These are phyloP conservation scores for Brassica hybrid DNA, from an alignment of 441 rosid genomes.

Conservation along the genomic window DNA sequence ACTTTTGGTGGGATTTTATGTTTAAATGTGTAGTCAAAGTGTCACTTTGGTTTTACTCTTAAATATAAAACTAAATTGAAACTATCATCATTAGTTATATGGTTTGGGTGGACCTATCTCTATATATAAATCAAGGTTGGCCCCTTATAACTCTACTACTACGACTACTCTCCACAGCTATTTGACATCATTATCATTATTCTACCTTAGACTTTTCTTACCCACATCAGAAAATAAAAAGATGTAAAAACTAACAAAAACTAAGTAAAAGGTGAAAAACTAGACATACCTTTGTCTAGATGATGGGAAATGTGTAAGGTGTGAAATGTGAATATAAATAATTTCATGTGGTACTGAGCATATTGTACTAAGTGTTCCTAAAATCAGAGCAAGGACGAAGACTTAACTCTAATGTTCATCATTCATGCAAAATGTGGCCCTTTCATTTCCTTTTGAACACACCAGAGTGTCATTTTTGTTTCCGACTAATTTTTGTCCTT, in stretches of 20 bases:
- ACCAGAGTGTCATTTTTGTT: conserved; percentile 34
- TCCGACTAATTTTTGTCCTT: conserved; percentile 29
- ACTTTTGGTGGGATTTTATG: conserved; percentile 11
- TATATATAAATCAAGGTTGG: conserved; percentile 28
- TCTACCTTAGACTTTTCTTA: conserved; percentile 18
- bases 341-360: conserved; percentile 28
- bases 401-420: conserved; percentile 18
- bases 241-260: neutral
- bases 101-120: conserved; percentile 38
- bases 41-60: neutral
- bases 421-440: conserved; percentile 28
- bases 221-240: neutral
- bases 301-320: conserved; percentile 34
- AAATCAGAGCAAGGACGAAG: conserved; percentile 36
- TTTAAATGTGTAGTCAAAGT: conserved; percentile 18
- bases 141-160: conserved; percentile 28
- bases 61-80: conserved; percentile 6
- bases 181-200: conserved; percentile 30
- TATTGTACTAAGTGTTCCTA: conserved; percentile 36
- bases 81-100: conserved; percentile 37
- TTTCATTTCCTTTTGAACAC: conserved; percentile 31
- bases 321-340: conserved; percentile 39
- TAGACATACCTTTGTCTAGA: conserved; percentile 24
- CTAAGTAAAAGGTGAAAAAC: conserved; percentile 22
- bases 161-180: conserved; percentile 27